Base-by-base conservation (phyloP, 139 green algal genomes). In the Volvox reticuliferus region DNA sequence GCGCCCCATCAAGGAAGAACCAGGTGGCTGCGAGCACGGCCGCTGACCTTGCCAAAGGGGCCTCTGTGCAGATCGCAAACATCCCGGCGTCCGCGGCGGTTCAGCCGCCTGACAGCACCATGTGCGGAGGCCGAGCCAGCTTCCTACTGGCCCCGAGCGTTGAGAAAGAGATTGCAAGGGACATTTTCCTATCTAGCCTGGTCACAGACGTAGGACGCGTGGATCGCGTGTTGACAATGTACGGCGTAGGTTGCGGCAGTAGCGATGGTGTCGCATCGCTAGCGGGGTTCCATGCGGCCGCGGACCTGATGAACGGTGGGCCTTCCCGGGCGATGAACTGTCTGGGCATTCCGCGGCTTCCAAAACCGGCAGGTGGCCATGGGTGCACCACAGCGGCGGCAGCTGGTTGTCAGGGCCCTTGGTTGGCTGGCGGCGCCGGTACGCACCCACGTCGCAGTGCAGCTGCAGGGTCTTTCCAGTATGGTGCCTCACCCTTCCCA, bases 401-500 rank as follows among this genome's bases (percentile, higher is more conserved):
- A 18, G 75, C 17, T 36, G 21, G 61, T n/a, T 50, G 68, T 20
- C 18, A 61, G 17, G 63, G 88, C 65, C 24, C 65, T 28, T 24
- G 65, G 12, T 73, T 28, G 21, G 24, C 21, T 12, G 65, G 6
- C 65, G 65, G 65, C 24, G 21, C 65, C 65, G 65, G 65, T 28
- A 5, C 65, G 24, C 65, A 73, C 21, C 65, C 21, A 28, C 65
- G 12, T 28, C 65, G 2, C 44, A 19, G n/a, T 50, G 65, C 1
- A 35, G 26, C 55, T 30, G 68, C 61, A 44, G 62, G 62, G 36
- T 12, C 68, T 1, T 83, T 90, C 86, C 50, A 22, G 16, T 91
- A 82, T 55, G 92, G 89, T 5, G 85, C 95, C 14, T 96, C 92
- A 1, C 94, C 93, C 12, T 94, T 93, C 69, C 94, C 95, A 0